Evolutionary conservation across 23 red algal species (phyloP), one percentile per base, ranked within the genome.

Genomic region (Agarophyton chilense): DNA sequence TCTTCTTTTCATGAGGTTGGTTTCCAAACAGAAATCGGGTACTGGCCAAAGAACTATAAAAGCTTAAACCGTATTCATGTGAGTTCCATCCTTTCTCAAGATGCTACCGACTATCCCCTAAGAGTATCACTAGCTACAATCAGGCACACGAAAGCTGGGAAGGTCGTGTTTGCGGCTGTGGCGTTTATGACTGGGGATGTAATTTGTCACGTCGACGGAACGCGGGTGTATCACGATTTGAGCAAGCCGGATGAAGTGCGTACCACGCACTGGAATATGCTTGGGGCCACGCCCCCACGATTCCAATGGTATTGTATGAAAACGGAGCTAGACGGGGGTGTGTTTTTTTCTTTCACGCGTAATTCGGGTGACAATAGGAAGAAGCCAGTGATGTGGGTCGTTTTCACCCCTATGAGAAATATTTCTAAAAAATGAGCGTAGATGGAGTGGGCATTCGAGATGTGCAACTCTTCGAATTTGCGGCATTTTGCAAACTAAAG

Each of bases 91-190:
- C n/a, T n/a, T n/a, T n/a, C n/a, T n/a, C n/a, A n/a, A n/a, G n/a
- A n/a, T n/a, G n/a, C n/a, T n/a, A n/a, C n/a, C n/a, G n/a, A n/a
- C n/a, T n/a, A n/a, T n/a, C n/a, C n/a, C n/a, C n/a, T n/a, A n/a
- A n/a, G n/a, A n/a, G n/a, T n/a, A n/a, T n/a, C n/a, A n/a, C n/a
- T n/a, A 29, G 60, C 52, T 42, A 60, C 31, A 16, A 82, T 82
- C 78, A 82, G 62, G 46, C 78, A 82, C 53, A 18, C 46, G 25
- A 82, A 61, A 28, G 78, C 78, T 18, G 78, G 78, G 18, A 18
- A 29, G 51, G 78, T 50, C 24, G 51, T 82, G 24, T 82, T 57
- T 39, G 78, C 78, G 14, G 46, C 78, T 35, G 21, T 13, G 14
- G 22, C 49, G 1, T 82, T 82, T 52, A 42, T 34, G 43, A 17